Evolutionary conservation across 768 basidiomycete genomes (phyloP).

Genomic region (Mycena vulgaris): DNA sequence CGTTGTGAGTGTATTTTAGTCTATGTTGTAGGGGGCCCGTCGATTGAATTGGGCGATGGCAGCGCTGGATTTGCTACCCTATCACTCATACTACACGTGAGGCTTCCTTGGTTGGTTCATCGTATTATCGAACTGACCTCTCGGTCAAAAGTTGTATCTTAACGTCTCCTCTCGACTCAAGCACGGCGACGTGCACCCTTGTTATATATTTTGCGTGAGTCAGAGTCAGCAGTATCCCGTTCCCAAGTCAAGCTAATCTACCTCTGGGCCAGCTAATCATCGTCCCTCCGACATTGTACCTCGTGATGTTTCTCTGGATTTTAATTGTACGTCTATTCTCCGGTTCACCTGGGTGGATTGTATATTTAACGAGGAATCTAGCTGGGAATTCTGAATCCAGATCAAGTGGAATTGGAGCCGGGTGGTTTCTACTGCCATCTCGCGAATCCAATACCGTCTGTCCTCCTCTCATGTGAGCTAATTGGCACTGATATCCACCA

Average conservation of each 20-base stretch:
- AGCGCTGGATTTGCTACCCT: conserved; percentile 29
- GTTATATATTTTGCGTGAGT: conserved; percentile 11
- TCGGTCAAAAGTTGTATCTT: conserved; percentile 17
- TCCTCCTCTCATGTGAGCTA: not conserved
- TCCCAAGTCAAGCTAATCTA: not conserved
- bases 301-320: conserved; percentile 18
- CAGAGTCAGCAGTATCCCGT: no score
- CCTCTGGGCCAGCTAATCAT: not conserved
- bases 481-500: not conserved
- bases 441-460: not conserved
- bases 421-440: conserved; percentile 30
- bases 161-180: conserved; percentile 24
- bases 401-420: conserved; percentile 20
- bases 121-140: no score
- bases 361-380: not conserved
- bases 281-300: conserved; percentile 13
- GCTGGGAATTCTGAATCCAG: conserved; percentile 9
- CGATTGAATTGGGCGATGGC: not conserved
- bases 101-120: not conserved
- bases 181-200: not conserved
- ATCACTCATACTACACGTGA: conserved; percentile 25
- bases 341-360: not conserved
- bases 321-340: not conserved
- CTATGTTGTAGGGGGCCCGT: not conserved
- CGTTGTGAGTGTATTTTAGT: conserved; percentile 10